Evolutionary conservation across 2,329 filamentous ascomycete genomes (phyloP).

Genomic region (Cadophora sp.): DNA sequence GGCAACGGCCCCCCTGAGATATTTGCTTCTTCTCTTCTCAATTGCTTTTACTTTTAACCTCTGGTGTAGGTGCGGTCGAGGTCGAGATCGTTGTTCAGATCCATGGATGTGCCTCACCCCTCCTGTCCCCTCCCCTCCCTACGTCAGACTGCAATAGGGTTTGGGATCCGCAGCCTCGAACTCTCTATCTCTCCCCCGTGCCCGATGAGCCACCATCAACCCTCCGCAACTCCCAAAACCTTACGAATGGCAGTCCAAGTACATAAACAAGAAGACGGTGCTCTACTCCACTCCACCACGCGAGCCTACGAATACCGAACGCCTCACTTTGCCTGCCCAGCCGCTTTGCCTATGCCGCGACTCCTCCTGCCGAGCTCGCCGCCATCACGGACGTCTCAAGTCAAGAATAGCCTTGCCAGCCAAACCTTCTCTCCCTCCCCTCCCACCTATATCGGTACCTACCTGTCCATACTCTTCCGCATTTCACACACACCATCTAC

Average conservation of each 20-base stretch:
- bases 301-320: conserved; percentile 5
- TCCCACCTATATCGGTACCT: too few relatives aligned
- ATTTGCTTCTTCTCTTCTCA: too few relatives aligned
- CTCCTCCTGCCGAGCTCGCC: not conserved
- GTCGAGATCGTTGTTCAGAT: too few relatives aligned
- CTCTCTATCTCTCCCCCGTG: not conserved
- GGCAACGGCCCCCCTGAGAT: too few relatives aligned
- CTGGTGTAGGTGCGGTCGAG: too few relatives aligned
- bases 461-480: not conserved
- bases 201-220: not conserved
- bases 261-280: not conserved
- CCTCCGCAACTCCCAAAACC: not conserved
- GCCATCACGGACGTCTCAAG: not conserved
- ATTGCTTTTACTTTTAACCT: too few relatives aligned
- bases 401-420: conserved; percentile 2
- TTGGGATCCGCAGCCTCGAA: not conserved
- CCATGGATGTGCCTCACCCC: too few relatives aligned
- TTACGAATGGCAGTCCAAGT: not conserved
- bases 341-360: not conserved
- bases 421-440: not conserved
- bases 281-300: not conserved
- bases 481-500: not conserved
- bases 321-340: conserved; percentile 8
- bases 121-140: not conserved
- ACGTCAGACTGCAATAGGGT: not conserved